Percentiles rank a stretch among this genome's conserved stretches.
phyloP scores from a whole-genome alignment of 768 basidiomycete genomes.

The Postia placenta region DNA sequence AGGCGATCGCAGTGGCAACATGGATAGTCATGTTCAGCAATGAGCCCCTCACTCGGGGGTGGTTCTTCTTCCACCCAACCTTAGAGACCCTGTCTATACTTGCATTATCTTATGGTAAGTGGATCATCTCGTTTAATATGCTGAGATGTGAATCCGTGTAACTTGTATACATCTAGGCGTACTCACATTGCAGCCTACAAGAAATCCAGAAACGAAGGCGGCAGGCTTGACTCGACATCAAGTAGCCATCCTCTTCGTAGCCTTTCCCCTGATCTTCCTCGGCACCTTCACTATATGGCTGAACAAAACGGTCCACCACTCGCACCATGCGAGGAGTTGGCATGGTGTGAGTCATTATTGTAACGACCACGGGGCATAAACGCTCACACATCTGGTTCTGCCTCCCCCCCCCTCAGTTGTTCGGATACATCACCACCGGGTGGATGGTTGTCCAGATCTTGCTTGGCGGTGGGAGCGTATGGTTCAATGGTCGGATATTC shows the following conservation, averaged over 20 bases:
- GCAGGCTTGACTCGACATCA: constrained; percentile 71
- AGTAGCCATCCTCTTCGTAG: constrained; percentile 48
- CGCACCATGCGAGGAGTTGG: constrained; percentile 64
- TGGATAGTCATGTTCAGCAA: constrained; percentile 22
- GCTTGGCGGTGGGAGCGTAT: constrained; percentile 71
- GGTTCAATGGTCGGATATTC: constrained; percentile 64
- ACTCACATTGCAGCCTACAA: constrained; percentile 69
- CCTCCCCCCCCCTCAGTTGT: constrained; percentile 31
- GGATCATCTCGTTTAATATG: neutral
- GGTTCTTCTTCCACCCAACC: constrained; percentile 38
- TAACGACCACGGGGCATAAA: constrained; percentile 5
- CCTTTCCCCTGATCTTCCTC: constrained; percentile 48
- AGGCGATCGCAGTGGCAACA: constrained; percentile 21
- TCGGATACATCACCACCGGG: constrained; percentile 51
- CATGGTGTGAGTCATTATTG: constrained; percentile 51
- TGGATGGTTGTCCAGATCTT: constrained; percentile 59
- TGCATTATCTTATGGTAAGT: constrained; percentile 37
- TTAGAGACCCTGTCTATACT: constrained; percentile 29
- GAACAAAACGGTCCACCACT: constrained; percentile 48
- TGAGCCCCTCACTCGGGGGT: constrained; percentile 21
- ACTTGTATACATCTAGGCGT: constrained; percentile 44
- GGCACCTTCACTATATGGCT: constrained; percentile 59
- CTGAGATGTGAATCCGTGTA: neutral
- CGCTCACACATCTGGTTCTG: neutral
- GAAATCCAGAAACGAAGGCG: constrained; percentile 56